Percentiles rank a stretch among this genome's conserved stretches.
These are phyloP conservation scores for Panellus pusillus DNA, from an alignment of 768 basidiomycete genomes.

Conservation along the genomic window DNA sequence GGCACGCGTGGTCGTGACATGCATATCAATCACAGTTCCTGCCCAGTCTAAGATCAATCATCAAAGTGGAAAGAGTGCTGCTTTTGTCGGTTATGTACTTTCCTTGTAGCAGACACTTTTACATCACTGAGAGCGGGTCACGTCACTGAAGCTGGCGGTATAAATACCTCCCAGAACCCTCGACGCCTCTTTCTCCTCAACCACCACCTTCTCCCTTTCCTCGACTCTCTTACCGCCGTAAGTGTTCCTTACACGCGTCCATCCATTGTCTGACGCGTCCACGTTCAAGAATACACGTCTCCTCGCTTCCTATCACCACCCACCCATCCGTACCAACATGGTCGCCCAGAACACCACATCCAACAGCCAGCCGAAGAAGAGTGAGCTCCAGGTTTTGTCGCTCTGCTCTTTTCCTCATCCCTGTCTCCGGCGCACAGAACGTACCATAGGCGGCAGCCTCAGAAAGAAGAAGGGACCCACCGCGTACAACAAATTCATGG, in stretches of 20 bases:
- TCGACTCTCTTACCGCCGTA: constrained; percentile 2
- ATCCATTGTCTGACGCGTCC: constrained; percentile 10
- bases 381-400: constrained; percentile 36
- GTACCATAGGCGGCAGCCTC: constrained; percentile 46
- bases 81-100: too few species aligned
- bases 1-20: too few species aligned
- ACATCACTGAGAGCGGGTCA: too few species aligned
- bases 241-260: background rate
- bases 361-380: constrained; percentile 57
- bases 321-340: constrained; percentile 33
- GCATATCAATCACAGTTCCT: too few species aligned
- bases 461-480: constrained; percentile 62
- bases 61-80: too few species aligned
- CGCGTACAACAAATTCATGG: constrained; percentile 77
- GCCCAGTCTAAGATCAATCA: too few species aligned
- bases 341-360: constrained; percentile 28
- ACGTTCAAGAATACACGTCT: constrained; percentile 1
- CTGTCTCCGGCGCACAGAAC: constrained; percentile 37
- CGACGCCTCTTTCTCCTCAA: constrained; percentile 34
- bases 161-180: too few species aligned
- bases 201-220: constrained; percentile 33
- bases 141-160: too few species aligned
- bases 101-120: too few species aligned
- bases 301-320: constrained; percentile 1
- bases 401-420: constrained; percentile 17